phyloP scores from a whole-genome alignment of 495 filamentous ascomycete genomes.

The Aspergillus baeticus region DNA sequence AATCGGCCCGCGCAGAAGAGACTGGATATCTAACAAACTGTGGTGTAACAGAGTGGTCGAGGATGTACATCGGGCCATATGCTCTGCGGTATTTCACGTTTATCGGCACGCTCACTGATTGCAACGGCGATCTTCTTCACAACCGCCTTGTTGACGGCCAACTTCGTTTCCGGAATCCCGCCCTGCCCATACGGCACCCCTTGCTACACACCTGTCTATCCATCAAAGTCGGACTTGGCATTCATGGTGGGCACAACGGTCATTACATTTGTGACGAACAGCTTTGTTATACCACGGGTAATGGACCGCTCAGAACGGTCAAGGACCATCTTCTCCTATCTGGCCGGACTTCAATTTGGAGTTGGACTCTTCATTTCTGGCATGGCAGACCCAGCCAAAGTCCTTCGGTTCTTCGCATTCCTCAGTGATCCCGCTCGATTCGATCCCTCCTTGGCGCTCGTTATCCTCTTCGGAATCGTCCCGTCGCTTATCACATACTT shows the following conservation, averaged over 20 bases:
- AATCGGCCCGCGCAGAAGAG: not conserved
- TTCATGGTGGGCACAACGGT: constrained; percentile 34
- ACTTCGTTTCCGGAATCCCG: constrained; percentile 35
- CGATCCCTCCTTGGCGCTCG: constrained; percentile 52
- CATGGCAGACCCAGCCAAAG: constrained; percentile 55
- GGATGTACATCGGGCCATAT: constrained; percentile 64
- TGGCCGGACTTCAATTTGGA: constrained; percentile 53
- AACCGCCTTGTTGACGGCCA: constrained; percentile 49
- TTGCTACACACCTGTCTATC: constrained; percentile 51
- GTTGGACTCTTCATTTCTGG: constrained; percentile 53
- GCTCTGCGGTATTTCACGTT: constrained; percentile 55
- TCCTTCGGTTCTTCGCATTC: constrained; percentile 54
- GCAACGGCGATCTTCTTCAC: constrained; percentile 57
- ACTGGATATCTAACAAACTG: not conserved
- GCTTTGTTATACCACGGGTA: constrained; percentile 25
- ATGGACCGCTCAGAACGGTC: constrained; percentile 29
- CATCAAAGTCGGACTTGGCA: constrained; percentile 31
- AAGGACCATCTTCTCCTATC: constrained; percentile 32
- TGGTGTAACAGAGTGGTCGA: constrained; percentile 39
- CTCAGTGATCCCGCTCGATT: constrained; percentile 39
- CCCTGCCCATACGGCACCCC: constrained; percentile 34
- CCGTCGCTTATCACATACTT: constrained; percentile 42
- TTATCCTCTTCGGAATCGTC: constrained; percentile 51
- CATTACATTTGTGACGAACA: constrained; percentile 36
- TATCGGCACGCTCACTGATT: constrained; percentile 50